Percentiles rank a stretch among this genome's conserved stretches.
These are phyloP conservation scores for Mycena metata DNA, from an alignment of 768 basidiomycete genomes.

Conservation along the genomic window DNA sequence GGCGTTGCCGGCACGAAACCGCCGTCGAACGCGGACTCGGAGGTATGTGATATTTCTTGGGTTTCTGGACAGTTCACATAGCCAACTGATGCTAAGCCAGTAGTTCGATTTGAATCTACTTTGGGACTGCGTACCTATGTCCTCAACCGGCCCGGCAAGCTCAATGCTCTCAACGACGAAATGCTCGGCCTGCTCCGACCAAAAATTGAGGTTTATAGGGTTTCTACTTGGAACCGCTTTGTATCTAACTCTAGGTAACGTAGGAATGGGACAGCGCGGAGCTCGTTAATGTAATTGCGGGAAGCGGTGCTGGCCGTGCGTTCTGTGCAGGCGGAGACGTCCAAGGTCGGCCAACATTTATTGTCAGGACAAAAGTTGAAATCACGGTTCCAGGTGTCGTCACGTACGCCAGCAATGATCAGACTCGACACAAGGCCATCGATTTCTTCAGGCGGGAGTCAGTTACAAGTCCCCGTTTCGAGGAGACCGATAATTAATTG, in stretches of 20 bases:
- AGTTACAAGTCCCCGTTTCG: slow-evolving; percentile 49
- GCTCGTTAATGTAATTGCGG: slow-evolving; percentile 79
- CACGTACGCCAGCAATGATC: slow-evolving; percentile 60
- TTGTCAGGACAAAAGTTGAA: slow-evolving; percentile 9
- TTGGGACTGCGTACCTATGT: slow-evolving; percentile 75
- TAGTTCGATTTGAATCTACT: slow-evolving; percentile 79
- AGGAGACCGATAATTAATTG: slow-evolving; percentile 33
- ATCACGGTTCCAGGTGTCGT: slow-evolving; percentile 64
- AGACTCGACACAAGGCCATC: slow-evolving; percentile 73
- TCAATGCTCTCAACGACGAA: slow-evolving; percentile 84
- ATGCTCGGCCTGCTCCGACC: slow-evolving; percentile 82
- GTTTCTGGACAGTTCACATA: slow-evolving; percentile 30
- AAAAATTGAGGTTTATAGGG: slow-evolving; percentile 77
- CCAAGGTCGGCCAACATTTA: slow-evolving; percentile 67
- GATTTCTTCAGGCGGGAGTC: slow-evolving; percentile 93
- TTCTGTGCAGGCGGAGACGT: slow-evolving; percentile 99
- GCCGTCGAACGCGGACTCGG: slow-evolving; percentile 41
- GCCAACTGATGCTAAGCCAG: slow-evolving; percentile 50
- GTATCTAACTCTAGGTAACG: slow-evolving; percentile 30
- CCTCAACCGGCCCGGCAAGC: slow-evolving; percentile 83
- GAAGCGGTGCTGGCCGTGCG: slow-evolving; percentile 77
- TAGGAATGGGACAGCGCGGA: slow-evolving; percentile 85
- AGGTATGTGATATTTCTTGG: slow-evolving; percentile 50
- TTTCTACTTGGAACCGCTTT: slow-evolving; percentile 21
- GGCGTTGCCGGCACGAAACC: slow-evolving; percentile 53